These are phyloP conservation scores for Geoglossum glabrum DNA, from an alignment of 495 filamentous ascomycete species.

Conservation along the genomic window DNA sequence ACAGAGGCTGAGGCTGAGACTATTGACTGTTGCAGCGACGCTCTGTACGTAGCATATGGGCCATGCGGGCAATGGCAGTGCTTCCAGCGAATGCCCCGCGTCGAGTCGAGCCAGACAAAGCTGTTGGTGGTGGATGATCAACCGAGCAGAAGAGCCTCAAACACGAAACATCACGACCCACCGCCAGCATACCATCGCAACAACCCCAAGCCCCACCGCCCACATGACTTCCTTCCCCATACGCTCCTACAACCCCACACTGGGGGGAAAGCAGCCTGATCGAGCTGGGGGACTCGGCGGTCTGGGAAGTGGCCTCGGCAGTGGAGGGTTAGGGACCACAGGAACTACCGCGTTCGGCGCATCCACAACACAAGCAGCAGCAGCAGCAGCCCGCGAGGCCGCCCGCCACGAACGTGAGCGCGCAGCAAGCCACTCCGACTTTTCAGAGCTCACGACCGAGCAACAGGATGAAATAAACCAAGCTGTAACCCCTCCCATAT, in stretches of 20 bases:
- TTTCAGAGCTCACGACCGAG: conserved; percentile 46
- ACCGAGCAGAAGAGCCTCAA: background rate
- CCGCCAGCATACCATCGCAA: background rate
- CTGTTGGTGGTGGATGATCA: background rate
- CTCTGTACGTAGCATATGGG: background rate
- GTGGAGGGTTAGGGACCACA: conserved; percentile 23
- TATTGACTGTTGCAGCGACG: too few relatives aligned
- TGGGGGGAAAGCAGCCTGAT: conserved; percentile 4
- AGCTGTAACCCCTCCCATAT: conserved; percentile 35
- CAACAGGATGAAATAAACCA: conserved; percentile 79
- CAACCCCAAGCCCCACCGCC: background rate
- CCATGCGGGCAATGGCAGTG: background rate
- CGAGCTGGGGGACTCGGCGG: background rate
- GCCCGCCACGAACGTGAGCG: conserved; percentile 1
- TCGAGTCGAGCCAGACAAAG: background rate
- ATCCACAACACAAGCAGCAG: background rate
- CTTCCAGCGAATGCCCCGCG: background rate
- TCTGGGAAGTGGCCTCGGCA: conserved; percentile 20
- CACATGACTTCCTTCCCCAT: background rate
- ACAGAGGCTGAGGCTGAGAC: too few relatives aligned
- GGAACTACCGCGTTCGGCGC: conserved; percentile 7
- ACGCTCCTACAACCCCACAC: conserved; percentile 2
- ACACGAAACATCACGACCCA: background rate
- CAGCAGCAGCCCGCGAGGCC: background rate
- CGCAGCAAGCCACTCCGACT: background rate